A percentile compares a stretch with the other conserved stretches of the same genome.
Conservation (phyloP, 164 flowering plant genomes). For the Litsea cubeba region DNA sequence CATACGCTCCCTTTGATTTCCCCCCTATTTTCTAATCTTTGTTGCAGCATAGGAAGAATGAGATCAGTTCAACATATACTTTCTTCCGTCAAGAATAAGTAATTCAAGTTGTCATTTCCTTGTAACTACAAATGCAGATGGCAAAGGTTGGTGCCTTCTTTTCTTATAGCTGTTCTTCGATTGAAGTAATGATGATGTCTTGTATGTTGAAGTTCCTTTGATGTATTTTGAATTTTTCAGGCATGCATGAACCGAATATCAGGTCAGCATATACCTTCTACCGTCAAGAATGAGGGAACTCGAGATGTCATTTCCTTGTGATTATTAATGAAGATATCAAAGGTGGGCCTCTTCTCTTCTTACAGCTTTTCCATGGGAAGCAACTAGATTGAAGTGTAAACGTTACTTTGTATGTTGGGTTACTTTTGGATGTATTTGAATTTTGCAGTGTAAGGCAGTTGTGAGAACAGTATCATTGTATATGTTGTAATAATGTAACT, state of each 20-base stretch:
- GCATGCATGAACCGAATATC: not conserved
- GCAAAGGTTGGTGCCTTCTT: not conserved
- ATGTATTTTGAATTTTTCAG: not conserved
- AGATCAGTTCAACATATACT: conserved; percentile 48
- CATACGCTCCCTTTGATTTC: not conserved
- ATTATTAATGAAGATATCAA: not conserved
- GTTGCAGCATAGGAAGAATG: conserved; percentile 66
- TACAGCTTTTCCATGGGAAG: not conserved
- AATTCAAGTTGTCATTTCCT: not conserved
- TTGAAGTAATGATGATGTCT: not conserved
- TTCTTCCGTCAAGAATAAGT: conserved; percentile 35
- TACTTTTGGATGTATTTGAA: not conserved
- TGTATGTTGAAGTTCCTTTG: not conserved
- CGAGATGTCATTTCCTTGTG: not conserved
- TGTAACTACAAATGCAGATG: not conserved
- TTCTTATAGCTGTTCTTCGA: not conserved
- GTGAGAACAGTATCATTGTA: too few species aligned
- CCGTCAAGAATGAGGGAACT: conserved; percentile 26
- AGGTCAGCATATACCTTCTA: conserved; percentile 43
- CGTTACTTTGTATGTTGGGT: not conserved
- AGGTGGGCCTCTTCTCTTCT: not conserved
- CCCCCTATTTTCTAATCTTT: not conserved
- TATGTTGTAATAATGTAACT: too few species aligned
- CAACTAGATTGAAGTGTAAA: not conserved
- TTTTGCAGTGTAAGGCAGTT: not conserved